Evolutionary conservation across 2,329 filamentous ascomycete genomes (phyloP).

Genomic region (Kalmusia sp.): DNA sequence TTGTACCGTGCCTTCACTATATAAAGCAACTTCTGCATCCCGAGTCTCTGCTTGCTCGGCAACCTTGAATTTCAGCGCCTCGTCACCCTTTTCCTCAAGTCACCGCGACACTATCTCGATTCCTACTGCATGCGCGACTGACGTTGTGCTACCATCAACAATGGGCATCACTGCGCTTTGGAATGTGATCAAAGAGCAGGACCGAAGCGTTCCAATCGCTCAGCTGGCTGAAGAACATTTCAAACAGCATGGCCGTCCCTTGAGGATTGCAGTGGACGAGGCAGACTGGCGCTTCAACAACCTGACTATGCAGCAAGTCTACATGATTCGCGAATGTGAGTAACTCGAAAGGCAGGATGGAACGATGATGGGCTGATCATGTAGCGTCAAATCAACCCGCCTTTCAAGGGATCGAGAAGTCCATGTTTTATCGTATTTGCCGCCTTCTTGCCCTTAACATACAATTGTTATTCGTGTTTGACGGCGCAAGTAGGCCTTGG

Average conservation of each 20-base stretch:
- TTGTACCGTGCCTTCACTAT: no score
- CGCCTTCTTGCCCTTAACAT: slow-evolving; percentile 58
- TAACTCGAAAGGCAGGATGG: not conserved
- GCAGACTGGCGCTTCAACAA: slow-evolving; percentile 55
- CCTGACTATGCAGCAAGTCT: slow-evolving; percentile 42
- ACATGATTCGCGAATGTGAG: slow-evolving; percentile 44
- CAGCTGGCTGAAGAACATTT: slow-evolving; percentile 49
- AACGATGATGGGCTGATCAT: not conserved
- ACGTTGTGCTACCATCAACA: not conserved
- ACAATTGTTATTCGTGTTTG: slow-evolving; percentile 62
- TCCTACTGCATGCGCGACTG: not conserved
- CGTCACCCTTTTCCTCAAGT: no score
- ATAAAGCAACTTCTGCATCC: no score
- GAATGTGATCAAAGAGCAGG: slow-evolving; percentile 46
- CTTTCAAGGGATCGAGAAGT: slow-evolving; percentile 52
- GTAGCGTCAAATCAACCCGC: slow-evolving; percentile 35
- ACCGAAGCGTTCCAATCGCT: slow-evolving; percentile 43
- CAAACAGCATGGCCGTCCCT: slow-evolving; percentile 39
- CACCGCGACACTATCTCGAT: no score
- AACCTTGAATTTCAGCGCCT: no score
- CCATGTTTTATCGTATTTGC: slow-evolving; percentile 51
- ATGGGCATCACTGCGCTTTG: slow-evolving; percentile 35
- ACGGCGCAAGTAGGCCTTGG: slow-evolving; percentile 55
- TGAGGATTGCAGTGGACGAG: slow-evolving; percentile 53
- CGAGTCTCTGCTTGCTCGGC: no score